Conservation (phyloP, 148 eudicot species). For the Chenopodium quinoa region DNA sequence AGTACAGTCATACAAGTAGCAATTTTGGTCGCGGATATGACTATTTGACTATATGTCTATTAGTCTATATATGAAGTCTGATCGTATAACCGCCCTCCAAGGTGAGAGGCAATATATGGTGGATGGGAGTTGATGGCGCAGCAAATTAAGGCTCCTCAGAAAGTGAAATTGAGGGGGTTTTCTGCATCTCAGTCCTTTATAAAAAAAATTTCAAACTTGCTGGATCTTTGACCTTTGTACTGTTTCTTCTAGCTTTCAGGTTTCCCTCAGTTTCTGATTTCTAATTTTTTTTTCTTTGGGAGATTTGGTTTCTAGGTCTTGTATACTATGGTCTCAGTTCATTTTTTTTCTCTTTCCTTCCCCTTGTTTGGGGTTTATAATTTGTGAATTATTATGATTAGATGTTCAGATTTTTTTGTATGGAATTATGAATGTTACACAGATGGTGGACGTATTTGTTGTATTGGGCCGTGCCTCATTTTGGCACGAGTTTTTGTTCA, state of each 20-base stretch:
- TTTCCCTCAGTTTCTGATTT: not conserved
- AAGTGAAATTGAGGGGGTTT: not conserved
- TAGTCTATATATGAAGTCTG: not conserved
- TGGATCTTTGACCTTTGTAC: not conserved
- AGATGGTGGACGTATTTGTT: not conserved
- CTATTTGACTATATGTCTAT: not conserved
- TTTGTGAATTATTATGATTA: constrained; percentile 10
- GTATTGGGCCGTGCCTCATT: too few species aligned
- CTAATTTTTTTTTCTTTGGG: not conserved
- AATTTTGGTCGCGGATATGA: constrained; percentile 21
- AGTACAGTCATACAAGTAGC: constrained; percentile 23
- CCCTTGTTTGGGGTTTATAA: constrained; percentile 8
- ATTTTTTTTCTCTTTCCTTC: not conserved
- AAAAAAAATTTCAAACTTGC: not conserved
- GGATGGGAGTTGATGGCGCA: not conserved
- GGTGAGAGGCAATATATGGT: not conserved
- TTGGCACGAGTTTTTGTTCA: not conserved
- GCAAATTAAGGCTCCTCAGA: not conserved
- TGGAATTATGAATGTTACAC: not conserved
- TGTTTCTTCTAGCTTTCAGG: not conserved
- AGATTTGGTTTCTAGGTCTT: not conserved
- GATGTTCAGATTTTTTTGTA: not conserved
- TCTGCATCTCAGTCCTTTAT: not conserved
- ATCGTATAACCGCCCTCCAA: not conserved
- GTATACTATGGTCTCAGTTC: not conserved